Percentiles rank a stretch among this genome's conserved stretches.
phyloP scores from a whole-genome alignment of 768 basidiomycete species.

The Mrakia gelida region DNA sequence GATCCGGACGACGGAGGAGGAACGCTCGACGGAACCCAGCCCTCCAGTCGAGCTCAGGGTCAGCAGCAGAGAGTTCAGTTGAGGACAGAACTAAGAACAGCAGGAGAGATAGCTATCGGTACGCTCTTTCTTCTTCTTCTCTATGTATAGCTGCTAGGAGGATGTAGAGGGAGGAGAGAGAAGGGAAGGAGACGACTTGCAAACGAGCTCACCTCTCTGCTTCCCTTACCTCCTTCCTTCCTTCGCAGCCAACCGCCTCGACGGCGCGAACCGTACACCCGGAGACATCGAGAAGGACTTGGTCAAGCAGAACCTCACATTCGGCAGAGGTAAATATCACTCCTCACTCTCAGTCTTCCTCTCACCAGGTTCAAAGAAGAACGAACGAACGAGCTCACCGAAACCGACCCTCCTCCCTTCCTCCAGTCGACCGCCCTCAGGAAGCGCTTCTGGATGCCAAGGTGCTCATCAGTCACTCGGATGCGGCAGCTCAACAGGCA shows the following conservation, averaged over 20 bases:
- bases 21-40: too few relatives aligned
- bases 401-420: background rate
- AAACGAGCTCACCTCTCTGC: background rate
- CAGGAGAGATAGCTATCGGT: background rate
- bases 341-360: too few relatives aligned
- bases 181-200: background rate
- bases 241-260: conserved; percentile 47
- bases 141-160: too few relatives aligned
- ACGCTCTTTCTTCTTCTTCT: too few relatives aligned
- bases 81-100: background rate
- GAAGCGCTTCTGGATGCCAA: conserved; percentile 88
- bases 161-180: background rate
- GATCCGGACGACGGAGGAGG: background rate
- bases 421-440: conserved; percentile 69
- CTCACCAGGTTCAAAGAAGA: too few relatives aligned
- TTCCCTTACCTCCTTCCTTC: background rate
- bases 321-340: too few relatives aligned
- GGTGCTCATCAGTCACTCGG: conserved; percentile 70
- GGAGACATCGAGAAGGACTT: conserved; percentile 33
- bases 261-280: conserved; percentile 35
- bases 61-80: background rate
- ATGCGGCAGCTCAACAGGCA: conserved; percentile 78
- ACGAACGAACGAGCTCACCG: too few relatives aligned
- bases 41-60: background rate
- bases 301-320: conserved; percentile 34